Percentiles rank a stretch among this genome's conserved stretches.
These are phyloP conservation scores for Mycena albidolilacea DNA, from an alignment of 768 basidiomycete genomes.

Conservation along the genomic window DNA sequence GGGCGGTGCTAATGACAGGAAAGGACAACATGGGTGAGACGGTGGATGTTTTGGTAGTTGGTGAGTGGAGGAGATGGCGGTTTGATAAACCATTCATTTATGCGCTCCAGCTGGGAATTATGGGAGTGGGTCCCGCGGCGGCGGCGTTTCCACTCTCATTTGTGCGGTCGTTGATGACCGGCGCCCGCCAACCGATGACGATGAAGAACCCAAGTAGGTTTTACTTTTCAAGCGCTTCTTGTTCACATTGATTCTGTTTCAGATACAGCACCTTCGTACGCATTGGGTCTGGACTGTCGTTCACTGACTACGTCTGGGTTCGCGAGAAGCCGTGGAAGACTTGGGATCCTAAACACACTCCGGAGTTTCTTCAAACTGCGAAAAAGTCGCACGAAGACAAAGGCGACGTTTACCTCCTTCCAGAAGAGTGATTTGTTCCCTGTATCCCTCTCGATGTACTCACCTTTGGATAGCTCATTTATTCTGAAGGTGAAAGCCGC, in stretches of 20 bases:
- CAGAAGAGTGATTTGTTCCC: slow-evolving; percentile 76
- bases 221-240: slow-evolving; percentile 7
- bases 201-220: slow-evolving; percentile 75
- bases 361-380: slow-evolving; percentile 76
- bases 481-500: slow-evolving; percentile 95
- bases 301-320: slow-evolving; percentile 90
- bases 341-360: slow-evolving; percentile 82
- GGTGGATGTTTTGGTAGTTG: slow-evolving; percentile 92
- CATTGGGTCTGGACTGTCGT: slow-evolving; percentile 91
- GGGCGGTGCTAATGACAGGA: slow-evolving; percentile 1
- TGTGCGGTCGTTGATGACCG: slow-evolving; percentile 91
- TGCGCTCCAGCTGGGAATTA: slow-evolving; percentile 82
- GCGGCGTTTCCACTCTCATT: slow-evolving; percentile 90
- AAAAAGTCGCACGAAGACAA: slow-evolving; percentile 80
- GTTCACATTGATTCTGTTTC: slow-evolving; percentile 8
- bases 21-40: slow-evolving; percentile 95
- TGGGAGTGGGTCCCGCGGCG: slow-evolving; percentile 88
- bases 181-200: slow-evolving; percentile 60
- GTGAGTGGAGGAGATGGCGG: slow-evolving; percentile 56
- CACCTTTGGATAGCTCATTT: slow-evolving; percentile 79
- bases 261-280: slow-evolving; percentile 93
- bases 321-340: slow-evolving; percentile 85
- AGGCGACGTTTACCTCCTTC: slow-evolving; percentile 93
- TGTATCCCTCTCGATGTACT: slow-evolving; percentile 7
- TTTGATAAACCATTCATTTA: slow-evolving; percentile 7